Conservation (phyloP, 2,329 filamentous ascomycete genomes). For the Elsinoe fawcettii region DNA sequence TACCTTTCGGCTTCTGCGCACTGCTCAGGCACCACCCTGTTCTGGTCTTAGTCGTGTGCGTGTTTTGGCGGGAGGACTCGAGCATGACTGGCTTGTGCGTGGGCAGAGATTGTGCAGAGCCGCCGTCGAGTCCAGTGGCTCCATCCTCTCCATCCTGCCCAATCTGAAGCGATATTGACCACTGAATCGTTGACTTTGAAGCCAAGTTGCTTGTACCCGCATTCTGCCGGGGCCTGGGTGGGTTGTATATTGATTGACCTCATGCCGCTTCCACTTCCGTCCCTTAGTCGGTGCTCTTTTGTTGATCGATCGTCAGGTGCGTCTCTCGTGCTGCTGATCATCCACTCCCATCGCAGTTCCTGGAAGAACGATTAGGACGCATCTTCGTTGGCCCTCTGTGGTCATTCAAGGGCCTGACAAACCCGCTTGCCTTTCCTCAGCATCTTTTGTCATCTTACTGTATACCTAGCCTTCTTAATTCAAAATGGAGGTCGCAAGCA, state of each 20-base stretch:
- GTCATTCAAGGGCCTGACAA: not conserved
- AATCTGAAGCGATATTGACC: slow-evolving; percentile 14
- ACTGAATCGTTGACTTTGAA: slow-evolving; percentile 6
- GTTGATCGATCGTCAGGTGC: slow-evolving; percentile 15
- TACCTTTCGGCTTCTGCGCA: slow-evolving; percentile 17
- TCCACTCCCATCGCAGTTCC: slow-evolving; percentile 12
- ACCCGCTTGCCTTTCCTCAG: not conserved
- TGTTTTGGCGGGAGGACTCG: not conserved
- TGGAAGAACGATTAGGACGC: slow-evolving; percentile 1
- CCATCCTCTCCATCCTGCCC: slow-evolving; percentile 3
- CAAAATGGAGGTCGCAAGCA: slow-evolving; percentile 19
- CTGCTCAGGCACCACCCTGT: slow-evolving; percentile 19
- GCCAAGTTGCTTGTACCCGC: slow-evolving; percentile 12
- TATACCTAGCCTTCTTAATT: slow-evolving; percentile 4
- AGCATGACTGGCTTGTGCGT: slow-evolving; percentile 1
- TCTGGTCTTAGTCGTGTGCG: slow-evolving; percentile 16
- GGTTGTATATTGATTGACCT: slow-evolving; percentile 17
- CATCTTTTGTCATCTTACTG: not conserved
- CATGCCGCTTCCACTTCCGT: slow-evolving; percentile 14
- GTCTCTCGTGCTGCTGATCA: slow-evolving; percentile 14
- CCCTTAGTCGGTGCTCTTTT: slow-evolving; percentile 11
- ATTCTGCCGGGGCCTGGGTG: slow-evolving; percentile 13
- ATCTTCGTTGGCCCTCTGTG: slow-evolving; percentile 5
- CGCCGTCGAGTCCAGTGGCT: slow-evolving; percentile 3
- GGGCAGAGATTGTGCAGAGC: slow-evolving; percentile 9